Evolutionary conservation across 306 rosid species (phyloP).

Genomic region (Lupinus albus): DNA sequence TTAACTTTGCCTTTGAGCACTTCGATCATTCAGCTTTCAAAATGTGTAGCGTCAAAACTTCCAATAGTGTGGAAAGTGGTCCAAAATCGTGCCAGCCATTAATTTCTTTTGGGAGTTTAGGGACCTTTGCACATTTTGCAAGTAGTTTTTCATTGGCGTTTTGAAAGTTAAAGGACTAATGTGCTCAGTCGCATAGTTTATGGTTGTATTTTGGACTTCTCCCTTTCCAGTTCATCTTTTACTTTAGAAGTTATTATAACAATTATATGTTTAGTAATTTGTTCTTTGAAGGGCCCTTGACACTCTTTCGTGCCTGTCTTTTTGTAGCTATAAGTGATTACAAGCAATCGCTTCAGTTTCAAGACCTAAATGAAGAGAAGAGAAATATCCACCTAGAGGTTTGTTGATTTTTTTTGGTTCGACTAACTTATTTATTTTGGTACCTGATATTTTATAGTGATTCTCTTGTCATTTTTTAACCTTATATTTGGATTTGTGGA

Average conservation of each 20-base stretch:
- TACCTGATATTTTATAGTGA: background rate
- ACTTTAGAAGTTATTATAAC: constrained; percentile 4
- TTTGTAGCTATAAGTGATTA: constrained; percentile 85
- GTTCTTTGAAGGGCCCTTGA: background rate
- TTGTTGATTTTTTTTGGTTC: constrained; percentile 16
- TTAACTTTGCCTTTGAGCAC: background rate
- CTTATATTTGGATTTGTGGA: constrained; percentile 19
- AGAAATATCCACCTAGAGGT: constrained; percentile 93
- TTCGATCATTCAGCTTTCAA: background rate
- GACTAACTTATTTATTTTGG: background rate
- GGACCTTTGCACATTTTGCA: background rate
- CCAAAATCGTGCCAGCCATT: background rate
- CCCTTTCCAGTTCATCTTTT: constrained; percentile 21
- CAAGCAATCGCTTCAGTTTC: constrained; percentile 96
- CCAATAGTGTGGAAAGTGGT: background rate
- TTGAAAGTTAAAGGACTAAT: background rate
- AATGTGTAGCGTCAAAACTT: background rate
- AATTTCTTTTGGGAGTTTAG: background rate
- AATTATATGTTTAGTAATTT: constrained; percentile 12
- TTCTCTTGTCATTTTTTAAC: constrained; percentile 29
- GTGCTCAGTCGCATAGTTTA: background rate
- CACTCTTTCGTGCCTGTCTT: constrained; percentile 18
- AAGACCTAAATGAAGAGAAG: constrained; percentile 86
- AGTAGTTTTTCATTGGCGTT: background rate
- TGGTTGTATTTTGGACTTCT: background rate